A percentile compares a stretch with the other conserved stretches of the same genome.
Conservation (phyloP, 2,329 filamentous ascomycete genomes). For the Paecilomyces sp. region DNA sequence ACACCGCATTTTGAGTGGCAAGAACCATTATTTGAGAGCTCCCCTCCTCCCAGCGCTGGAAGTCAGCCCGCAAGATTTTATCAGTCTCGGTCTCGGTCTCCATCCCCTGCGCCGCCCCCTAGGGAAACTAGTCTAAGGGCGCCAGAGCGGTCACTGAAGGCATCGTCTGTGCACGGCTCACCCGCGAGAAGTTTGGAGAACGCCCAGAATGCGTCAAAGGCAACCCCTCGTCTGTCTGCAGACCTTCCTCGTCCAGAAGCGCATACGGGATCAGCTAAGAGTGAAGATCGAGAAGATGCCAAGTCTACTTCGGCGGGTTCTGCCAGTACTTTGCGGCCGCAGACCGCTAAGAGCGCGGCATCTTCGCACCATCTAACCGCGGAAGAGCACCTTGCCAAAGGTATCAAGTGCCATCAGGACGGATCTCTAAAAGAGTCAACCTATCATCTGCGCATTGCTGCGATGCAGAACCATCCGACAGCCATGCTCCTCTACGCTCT, state of each 20-base stretch:
- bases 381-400: constrained; percentile 84
- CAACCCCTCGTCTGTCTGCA: background rate
- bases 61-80: constrained; percentile 11
- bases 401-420: constrained; percentile 81
- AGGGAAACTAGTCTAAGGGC: constrained; percentile 10
- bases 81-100: constrained; percentile 24
- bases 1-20: constrained; percentile 59
- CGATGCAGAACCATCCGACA: constrained; percentile 76
- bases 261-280: constrained; percentile 9
- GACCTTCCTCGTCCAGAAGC: constrained; percentile 3
- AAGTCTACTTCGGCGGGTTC: constrained; percentile 51
- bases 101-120: constrained; percentile 13
- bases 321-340: constrained; percentile 55
- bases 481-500: constrained; percentile 95
- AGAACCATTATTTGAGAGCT: constrained; percentile 42
- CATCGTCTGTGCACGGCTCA: constrained; percentile 11
- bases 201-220: constrained; percentile 1
- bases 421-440: constrained; percentile 89
- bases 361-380: constrained; percentile 33
- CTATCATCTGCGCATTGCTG: constrained; percentile 87
- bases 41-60: constrained; percentile 22
- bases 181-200: constrained; percentile 1
- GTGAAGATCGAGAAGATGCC: constrained; percentile 32
- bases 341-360: constrained; percentile 22
- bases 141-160: constrained; percentile 21